A percentile compares a stretch with the other conserved stretches of the same genome.
Conservation (phyloP, 2,329 filamentous ascomycete genomes). For the Penicillium psychrosexuale region DNA sequence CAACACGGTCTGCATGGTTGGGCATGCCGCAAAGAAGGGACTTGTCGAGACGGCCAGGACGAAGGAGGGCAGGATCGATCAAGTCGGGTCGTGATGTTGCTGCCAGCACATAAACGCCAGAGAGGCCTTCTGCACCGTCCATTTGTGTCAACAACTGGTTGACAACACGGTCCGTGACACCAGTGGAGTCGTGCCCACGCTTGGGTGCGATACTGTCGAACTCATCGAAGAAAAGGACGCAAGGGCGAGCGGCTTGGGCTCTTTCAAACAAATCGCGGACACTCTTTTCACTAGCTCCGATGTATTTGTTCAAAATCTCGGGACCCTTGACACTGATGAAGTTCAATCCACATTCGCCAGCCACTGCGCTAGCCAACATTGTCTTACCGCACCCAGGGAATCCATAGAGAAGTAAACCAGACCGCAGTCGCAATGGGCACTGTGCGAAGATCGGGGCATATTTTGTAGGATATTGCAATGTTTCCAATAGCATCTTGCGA, state of each 20-base stretch:
- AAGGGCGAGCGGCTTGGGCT: constrained; percentile 81
- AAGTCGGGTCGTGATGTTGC: constrained; percentile 91
- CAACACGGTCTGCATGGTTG: constrained; percentile 70
- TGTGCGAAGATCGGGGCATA: constrained; percentile 97
- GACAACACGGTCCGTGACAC: constrained; percentile 97
- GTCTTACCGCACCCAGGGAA: constrained; percentile 97
- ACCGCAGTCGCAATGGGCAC: constrained; percentile 90
- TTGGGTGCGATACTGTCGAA: constrained; percentile 98
- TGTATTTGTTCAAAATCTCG: constrained; percentile 98
- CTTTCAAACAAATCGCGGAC: constrained; percentile 94
- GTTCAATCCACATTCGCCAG: constrained; percentile 94
- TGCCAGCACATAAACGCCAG: constrained; percentile 92
- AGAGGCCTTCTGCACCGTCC: constrained; percentile 94
- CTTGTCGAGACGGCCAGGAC: constrained; percentile 91
- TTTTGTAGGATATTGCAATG: constrained; percentile 92
- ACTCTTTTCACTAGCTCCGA: constrained; percentile 93
- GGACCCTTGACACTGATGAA: constrained; percentile 98
- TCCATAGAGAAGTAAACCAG: constrained; percentile 87
- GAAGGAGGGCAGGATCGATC: constrained; percentile 88
- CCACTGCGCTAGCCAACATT: constrained; percentile 90
- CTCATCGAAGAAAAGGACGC: constrained; percentile 96
- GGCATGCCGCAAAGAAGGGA: constrained; percentile 90
- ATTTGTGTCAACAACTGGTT: constrained; percentile 98
- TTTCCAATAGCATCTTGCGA: constrained; percentile 87
- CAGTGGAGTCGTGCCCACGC: constrained; percentile 91